Percentiles rank a stretch among this genome's conserved stretches.
Conservation (phyloP, 306 rosid species). For the Pachyrhizus erosus region DNA sequence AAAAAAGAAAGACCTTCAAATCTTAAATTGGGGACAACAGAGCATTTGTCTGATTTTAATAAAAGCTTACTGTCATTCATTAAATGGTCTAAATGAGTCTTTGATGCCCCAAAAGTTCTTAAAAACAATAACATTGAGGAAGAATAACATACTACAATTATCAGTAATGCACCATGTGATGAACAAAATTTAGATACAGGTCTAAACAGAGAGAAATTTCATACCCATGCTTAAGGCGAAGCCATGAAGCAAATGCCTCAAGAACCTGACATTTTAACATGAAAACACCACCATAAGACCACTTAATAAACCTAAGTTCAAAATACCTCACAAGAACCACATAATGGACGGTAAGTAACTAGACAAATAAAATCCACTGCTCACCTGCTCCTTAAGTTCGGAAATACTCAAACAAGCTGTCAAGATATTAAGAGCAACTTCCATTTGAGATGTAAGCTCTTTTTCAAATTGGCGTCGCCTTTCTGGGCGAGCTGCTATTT, state of each 20-base stretch:
- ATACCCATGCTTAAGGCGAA: conserved; percentile 98
- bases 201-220: conserved; percentile 37
- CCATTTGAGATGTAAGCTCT: conserved; percentile 95
- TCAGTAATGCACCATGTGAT: conserved; percentile 4
- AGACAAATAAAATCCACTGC: conserved; percentile 23
- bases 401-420: conserved; percentile 87
- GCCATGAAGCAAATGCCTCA: conserved; percentile 99
- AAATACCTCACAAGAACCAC: conserved; percentile 40
- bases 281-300: conserved; percentile 39
- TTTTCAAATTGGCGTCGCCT: conserved; percentile 97
- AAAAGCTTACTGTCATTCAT: conserved; percentile 27
- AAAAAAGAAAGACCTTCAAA: not conserved
- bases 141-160: conserved; percentile 32
- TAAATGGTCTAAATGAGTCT: conserved; percentile 3
- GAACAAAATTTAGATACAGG: conserved; percentile 32
- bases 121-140: not conserved
- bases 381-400: conserved; percentile 98
- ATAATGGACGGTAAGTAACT: conserved; percentile 5
- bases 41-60: not conserved
- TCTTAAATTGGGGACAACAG: conserved; percentile 3
- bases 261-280: conserved; percentile 76
- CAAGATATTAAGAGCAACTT: conserved; percentile 87
- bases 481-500: conserved; percentile 99
- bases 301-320: conserved; percentile 15
- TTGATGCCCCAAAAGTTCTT: conserved; percentile 24